Percentiles rank a stretch among this genome's conserved stretches.
Evolutionary conservation across 2,329 filamentous ascomycete genomes (phyloP).

Genomic region (Penicillium sp.): DNA sequence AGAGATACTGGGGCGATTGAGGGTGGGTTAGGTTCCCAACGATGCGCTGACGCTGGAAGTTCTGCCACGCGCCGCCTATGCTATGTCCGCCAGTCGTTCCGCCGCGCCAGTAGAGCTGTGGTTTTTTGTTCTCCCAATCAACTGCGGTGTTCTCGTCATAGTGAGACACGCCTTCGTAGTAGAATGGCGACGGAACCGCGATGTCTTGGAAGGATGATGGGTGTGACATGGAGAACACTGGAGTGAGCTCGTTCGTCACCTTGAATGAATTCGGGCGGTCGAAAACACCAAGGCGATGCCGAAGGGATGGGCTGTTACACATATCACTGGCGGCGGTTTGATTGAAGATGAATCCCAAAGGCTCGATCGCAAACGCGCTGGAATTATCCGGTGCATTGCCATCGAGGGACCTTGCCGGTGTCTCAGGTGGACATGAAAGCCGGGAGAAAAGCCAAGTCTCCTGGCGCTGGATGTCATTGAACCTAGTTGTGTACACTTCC

Average conservation of each 20-base stretch:
- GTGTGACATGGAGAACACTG: conserved; percentile 15
- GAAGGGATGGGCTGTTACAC: conserved; percentile 11
- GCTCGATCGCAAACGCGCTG: not conserved
- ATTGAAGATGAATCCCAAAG: conserved; percentile 14
- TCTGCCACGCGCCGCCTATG: conserved; percentile 76
- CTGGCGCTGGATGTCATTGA: conserved; percentile 10
- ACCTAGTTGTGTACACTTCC: conserved; percentile 1
- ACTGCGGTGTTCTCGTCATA: conserved; percentile 6
- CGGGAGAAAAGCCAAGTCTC: conserved; percentile 15
- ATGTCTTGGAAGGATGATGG: conserved; percentile 19
- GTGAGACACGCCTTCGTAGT: conserved; percentile 3
- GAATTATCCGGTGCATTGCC: conserved; percentile 2
- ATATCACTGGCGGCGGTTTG: conserved; percentile 12
- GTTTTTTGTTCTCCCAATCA: conserved; percentile 54
- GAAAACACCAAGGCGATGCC: conserved; percentile 10
- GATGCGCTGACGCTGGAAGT: conserved; percentile 79
- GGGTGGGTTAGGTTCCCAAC: conserved; percentile 72
- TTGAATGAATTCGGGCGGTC: conserved; percentile 13
- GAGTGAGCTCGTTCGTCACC: conserved; percentile 8
- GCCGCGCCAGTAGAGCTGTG: conserved; percentile 87
- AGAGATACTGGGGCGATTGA: conserved; percentile 46
- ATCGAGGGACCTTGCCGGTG: conserved; percentile 8
- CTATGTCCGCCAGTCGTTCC: conserved; percentile 87
- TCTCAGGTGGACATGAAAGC: conserved; percentile 16
- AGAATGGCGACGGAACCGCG: conserved; percentile 13